These are phyloP conservation scores for Aspergillus versicolor DNA, from an alignment of 2,329 filamentous ascomycete species.

Conservation along the genomic window DNA sequence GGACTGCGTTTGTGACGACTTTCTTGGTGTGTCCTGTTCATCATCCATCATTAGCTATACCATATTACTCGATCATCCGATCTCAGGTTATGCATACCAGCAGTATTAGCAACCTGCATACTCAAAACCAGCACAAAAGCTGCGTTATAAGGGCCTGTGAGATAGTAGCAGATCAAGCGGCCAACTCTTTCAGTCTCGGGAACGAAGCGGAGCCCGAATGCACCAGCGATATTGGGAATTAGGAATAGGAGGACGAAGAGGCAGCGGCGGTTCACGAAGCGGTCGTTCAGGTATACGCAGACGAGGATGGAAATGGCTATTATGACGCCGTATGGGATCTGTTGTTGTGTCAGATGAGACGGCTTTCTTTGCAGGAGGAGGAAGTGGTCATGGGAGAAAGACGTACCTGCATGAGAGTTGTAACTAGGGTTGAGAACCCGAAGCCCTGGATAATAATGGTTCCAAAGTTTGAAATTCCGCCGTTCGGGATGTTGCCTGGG, in stretches of 20 bases:
- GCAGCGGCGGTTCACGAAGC: slow-evolving; percentile 50
- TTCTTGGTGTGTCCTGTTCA: slow-evolving; percentile 60
- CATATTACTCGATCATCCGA: neutral
- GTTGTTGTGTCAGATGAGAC: neutral
- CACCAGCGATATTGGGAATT: slow-evolving; percentile 59
- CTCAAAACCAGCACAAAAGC: slow-evolving; percentile 53
- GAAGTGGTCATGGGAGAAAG: too few species aligned
- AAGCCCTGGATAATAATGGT: slow-evolving; percentile 60
- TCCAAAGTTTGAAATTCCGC: slow-evolving; percentile 59
- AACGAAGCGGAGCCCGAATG: slow-evolving; percentile 59
- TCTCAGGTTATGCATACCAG: slow-evolving; percentile 26
- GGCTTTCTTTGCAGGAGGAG: too few species aligned
- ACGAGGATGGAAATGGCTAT: slow-evolving; percentile 52
- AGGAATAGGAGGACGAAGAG: slow-evolving; percentile 57
- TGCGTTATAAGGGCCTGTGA: slow-evolving; percentile 56
- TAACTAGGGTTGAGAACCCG: slow-evolving; percentile 55
- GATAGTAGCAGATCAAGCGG: slow-evolving; percentile 59
- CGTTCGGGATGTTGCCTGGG: slow-evolving; percentile 52
- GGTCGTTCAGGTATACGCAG: slow-evolving; percentile 51
- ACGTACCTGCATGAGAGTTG: slow-evolving; percentile 52
- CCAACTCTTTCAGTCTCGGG: slow-evolving; percentile 51
- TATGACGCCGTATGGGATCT: slow-evolving; percentile 51
- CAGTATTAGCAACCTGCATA: slow-evolving; percentile 48
- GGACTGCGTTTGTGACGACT: slow-evolving; percentile 61
- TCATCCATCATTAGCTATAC: neutral